Percentiles rank a stretch among this genome's conserved stretches.
phyloP scores from a whole-genome alignment of 1,284 basidiomycete species.

The Ceratobasidium papillatum region DNA sequence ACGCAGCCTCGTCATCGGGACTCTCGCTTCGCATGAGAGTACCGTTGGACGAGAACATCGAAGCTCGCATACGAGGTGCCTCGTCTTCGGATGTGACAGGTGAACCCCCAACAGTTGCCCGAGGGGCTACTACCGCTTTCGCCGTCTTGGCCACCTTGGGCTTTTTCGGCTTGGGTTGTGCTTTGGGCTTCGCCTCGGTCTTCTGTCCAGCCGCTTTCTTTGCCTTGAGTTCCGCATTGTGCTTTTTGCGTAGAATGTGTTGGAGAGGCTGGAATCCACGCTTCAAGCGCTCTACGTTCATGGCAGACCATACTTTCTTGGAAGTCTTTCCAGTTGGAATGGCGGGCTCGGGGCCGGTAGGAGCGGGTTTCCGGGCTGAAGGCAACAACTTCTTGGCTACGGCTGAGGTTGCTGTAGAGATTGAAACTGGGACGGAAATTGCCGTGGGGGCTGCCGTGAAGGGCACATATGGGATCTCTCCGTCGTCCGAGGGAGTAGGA shows the following conservation, averaged over 20 bases:
- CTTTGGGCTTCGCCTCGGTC: conserved; percentile 5
- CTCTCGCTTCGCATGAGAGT: conserved; percentile 20
- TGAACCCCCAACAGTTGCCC: conserved; percentile 15
- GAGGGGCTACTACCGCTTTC: conserved; percentile 18
- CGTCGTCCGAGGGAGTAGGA: conserved; percentile 25
- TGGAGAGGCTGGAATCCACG: conserved; percentile 19
- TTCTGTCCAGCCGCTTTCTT: background rate
- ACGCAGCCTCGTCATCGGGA: conserved; percentile 29
- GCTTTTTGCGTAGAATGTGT: conserved; percentile 1
- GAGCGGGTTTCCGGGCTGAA: background rate
- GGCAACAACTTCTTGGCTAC: background rate
- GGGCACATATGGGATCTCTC: conserved; percentile 28
- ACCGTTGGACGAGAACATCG: conserved; percentile 35
- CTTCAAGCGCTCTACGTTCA: conserved; percentile 19
- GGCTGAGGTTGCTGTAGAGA: background rate
- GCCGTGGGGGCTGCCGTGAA: conserved; percentile 36
- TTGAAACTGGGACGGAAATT: conserved; percentile 2
- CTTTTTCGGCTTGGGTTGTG: conserved; percentile 4
- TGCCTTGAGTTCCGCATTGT: background rate
- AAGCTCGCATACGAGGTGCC: conserved; percentile 10
- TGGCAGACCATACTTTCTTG: conserved; percentile 15
- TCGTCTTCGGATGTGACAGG: conserved; percentile 32
- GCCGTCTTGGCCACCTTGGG: background rate
- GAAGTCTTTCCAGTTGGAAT: background rate
- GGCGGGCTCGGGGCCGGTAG: background rate